phyloP scores from a whole-genome alignment of 208 protist species.

The Leishmania lainsoni region DNA sequence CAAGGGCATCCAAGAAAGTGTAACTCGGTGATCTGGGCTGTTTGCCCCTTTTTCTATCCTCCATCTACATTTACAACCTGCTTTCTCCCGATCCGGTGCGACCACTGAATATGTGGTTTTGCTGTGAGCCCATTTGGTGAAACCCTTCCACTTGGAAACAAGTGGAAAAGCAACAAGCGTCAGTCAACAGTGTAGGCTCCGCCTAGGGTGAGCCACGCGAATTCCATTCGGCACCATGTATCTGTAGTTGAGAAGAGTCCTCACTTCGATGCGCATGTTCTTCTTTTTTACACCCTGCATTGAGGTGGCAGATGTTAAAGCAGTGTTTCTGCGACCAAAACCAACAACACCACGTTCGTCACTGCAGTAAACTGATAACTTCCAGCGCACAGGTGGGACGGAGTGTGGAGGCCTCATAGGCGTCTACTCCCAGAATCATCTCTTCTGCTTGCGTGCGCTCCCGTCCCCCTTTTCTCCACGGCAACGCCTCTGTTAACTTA shows the following conservation, averaged over 20 bases:
- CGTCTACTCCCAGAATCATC: neutral
- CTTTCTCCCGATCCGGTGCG: neutral
- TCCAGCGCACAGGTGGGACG: neutral
- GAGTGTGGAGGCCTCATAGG: neutral
- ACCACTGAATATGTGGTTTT: neutral
- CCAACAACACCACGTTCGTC: neutral
- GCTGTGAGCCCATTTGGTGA: neutral
- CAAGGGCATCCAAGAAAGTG: conserved; percentile 47
- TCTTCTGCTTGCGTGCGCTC: neutral
- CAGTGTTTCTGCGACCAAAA: neutral
- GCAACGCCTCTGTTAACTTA: neutral
- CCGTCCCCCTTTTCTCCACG: neutral
- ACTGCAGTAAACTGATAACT: neutral
- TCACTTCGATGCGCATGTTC: neutral
- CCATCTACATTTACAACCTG: neutral
- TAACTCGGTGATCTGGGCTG: conserved; percentile 19
- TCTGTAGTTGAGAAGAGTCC: neutral
- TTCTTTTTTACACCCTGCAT: too few relatives aligned
- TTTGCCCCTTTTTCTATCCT: neutral
- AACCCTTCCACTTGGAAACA: neutral
- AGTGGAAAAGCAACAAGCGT: neutral
- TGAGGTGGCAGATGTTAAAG: neutral
- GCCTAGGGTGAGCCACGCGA: too few relatives aligned
- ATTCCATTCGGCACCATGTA: too few relatives aligned
- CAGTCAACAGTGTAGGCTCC: too few relatives aligned